Evolutionary conservation across 805 yeast species (phyloP).

Genomic region (Lipomyces orientalis): DNA sequence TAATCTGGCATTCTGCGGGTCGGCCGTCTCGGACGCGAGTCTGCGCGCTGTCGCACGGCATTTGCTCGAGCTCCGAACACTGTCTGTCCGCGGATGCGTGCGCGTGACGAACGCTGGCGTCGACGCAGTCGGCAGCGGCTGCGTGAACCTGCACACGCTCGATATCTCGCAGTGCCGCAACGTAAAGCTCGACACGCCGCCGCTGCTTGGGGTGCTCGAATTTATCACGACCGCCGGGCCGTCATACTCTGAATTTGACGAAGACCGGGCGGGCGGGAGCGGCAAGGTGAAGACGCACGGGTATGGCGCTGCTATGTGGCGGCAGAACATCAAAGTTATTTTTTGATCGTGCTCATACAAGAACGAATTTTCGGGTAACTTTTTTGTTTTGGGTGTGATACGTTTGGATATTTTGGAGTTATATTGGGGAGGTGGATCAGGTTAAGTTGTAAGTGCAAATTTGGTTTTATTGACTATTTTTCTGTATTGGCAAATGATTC

Average conservation of each 20-base stretch:
- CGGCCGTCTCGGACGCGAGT: conserved; percentile 77
- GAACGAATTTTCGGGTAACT: background rate
- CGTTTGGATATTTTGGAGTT: background rate
- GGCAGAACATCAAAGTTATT: conserved; percentile 12
- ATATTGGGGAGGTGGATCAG: background rate
- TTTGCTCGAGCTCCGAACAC: conserved; percentile 54
- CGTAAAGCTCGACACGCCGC: conserved; percentile 40
- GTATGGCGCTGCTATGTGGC: conserved; percentile 21
- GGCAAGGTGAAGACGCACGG: conserved; percentile 25
- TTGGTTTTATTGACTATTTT: background rate
- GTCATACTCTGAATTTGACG: background rate
- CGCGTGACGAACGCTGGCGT: conserved; percentile 80
- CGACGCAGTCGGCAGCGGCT: conserved; percentile 66
- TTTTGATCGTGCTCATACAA: background rate
- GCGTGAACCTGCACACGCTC: conserved; percentile 57
- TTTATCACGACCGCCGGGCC: background rate
- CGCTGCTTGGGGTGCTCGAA: conserved; percentile 9
- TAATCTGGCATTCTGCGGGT: conserved; percentile 75
- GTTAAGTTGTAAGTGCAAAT: background rate
- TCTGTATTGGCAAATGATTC: background rate
- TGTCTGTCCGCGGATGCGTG: conserved; percentile 70
- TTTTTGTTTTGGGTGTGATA: background rate
- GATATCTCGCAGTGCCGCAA: conserved; percentile 76
- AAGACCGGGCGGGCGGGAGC: conserved; percentile 22
- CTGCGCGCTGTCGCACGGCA: conserved; percentile 64